Evolutionary conservation across 2,329 filamentous ascomycete genomes (phyloP).

Genomic region (Colletotrichum lindemuthianum): DNA sequence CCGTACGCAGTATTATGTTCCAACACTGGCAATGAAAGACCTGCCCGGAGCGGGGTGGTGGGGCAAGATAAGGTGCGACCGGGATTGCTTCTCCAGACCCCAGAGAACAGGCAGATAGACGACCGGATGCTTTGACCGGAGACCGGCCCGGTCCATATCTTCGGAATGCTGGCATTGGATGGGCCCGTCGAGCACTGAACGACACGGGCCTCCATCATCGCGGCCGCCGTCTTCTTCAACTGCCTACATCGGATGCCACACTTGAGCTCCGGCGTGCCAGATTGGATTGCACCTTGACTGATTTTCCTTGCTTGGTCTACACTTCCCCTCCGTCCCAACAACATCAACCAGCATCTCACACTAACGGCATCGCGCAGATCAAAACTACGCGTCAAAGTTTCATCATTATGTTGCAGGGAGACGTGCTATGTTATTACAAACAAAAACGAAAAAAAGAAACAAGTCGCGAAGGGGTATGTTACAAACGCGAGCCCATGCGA

Average conservation of each 20-base stretch:
- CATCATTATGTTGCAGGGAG: background rate
- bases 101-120: background rate
- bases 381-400: background rate
- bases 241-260: background rate
- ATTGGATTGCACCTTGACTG: no score
- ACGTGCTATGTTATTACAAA: conserved; percentile 30
- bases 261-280: background rate
- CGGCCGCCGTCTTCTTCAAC: no score
- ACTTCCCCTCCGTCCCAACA: no score
- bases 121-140: conserved; percentile 25
- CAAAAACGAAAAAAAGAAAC: no score
- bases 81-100: conserved; percentile 18
- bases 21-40: background rate
- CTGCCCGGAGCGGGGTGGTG: conserved; percentile 30
- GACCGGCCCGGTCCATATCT: conserved; percentile 31
- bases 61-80: conserved; percentile 32
- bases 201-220: no score
- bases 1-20: no score
- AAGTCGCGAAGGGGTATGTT: conserved; percentile 35
- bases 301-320: no score
- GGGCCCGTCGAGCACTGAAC: background rate
- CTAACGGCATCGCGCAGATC: no score
- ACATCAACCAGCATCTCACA: no score
- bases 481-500: conserved; percentile 28
- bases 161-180: conserved; percentile 6